Percentiles rank a stretch among this genome's conserved stretches.
These are phyloP conservation scores for Solanum hybrid DNA, from an alignment of 305 asterid genomes.

Conservation along the genomic window DNA sequence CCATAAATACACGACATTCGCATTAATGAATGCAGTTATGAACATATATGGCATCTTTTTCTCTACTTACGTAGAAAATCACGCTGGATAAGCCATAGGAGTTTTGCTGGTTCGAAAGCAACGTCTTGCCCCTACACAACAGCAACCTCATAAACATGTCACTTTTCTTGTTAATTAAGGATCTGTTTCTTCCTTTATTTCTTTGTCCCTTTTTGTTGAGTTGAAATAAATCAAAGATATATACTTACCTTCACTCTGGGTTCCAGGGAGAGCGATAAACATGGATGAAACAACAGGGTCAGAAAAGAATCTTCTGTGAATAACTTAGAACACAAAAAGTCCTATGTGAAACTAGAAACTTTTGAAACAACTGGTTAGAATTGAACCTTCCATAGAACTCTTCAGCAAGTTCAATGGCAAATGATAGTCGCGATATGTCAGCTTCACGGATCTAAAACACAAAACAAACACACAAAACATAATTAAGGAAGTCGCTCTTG, in stretches of 20 bases:
- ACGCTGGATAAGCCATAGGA: conserved; percentile 96
- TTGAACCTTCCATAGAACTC: conserved; percentile 91
- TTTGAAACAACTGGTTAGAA: background rate
- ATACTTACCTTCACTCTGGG: conserved; percentile 83
- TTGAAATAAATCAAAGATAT: background rate
- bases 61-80: conserved; percentile 82
- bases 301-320: conserved; percentile 14
- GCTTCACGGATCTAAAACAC: conserved; percentile 85
- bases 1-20: background rate
- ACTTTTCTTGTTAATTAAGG: background rate
- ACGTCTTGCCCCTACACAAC: conserved; percentile 82
- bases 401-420: conserved; percentile 98
- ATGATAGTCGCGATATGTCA: conserved; percentile 88
- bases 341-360: background rate
- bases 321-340: conserved; percentile 10
- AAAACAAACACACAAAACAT: background rate
- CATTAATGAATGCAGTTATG: background rate
- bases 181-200: background rate
- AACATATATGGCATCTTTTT: background rate
- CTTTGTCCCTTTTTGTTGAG: background rate
- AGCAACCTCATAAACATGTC: background rate
- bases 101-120: conserved; percentile 95
- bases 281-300: conserved; percentile 16
- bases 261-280: conserved; percentile 5
- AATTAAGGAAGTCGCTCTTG: background rate